Percentiles rank a stretch among this genome's conserved stretches.
Evolutionary conservation across 345 rosid genomes (phyloP).

Genomic region (Cardamine chenopodiifolia): DNA sequence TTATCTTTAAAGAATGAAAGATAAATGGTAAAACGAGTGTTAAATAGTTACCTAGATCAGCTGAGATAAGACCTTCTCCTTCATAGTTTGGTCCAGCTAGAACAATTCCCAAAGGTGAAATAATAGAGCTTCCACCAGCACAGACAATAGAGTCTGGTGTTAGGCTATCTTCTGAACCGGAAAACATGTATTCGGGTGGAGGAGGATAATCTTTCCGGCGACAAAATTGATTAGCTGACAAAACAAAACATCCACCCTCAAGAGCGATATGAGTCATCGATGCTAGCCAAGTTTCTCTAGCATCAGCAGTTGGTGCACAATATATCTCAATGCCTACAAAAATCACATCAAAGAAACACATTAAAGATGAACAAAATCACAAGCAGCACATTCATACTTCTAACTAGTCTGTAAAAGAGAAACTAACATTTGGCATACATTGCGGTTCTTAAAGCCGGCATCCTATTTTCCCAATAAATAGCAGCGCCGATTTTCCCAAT

Average conservation of each 20-base stretch:
- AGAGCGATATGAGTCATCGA: constrained; percentile 94
- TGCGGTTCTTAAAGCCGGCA: constrained; percentile 94
- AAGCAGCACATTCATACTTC: background rate
- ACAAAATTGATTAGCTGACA: constrained; percentile 90
- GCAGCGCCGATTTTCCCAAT: constrained; percentile 91
- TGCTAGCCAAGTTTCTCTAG: constrained; percentile 82
- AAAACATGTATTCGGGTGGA: constrained; percentile 76
- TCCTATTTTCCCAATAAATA: constrained; percentile 92
- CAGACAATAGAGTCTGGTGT: constrained; percentile 81
- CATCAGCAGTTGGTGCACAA: constrained; percentile 97
- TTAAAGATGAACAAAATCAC: background rate
- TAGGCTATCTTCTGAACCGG: constrained; percentile 66
- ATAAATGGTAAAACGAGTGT: background rate
- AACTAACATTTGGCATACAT: constrained; percentile 86
- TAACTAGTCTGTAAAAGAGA: constrained; percentile 9
- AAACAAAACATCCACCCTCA: constrained; percentile 93
- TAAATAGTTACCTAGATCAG: constrained; percentile 70
- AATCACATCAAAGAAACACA: constrained; percentile 2
- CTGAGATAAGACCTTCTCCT: constrained; percentile 82
- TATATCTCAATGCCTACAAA: constrained; percentile 79
- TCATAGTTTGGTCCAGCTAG: constrained; percentile 91
- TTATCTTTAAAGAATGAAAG: background rate
- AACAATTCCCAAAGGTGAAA: constrained; percentile 82
- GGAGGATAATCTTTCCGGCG: constrained; percentile 89
- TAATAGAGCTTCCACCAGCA: constrained; percentile 88